Evolutionary conservation across 768 basidiomycete genomes (phyloP).

Genomic region (Auricularia cornea): DNA sequence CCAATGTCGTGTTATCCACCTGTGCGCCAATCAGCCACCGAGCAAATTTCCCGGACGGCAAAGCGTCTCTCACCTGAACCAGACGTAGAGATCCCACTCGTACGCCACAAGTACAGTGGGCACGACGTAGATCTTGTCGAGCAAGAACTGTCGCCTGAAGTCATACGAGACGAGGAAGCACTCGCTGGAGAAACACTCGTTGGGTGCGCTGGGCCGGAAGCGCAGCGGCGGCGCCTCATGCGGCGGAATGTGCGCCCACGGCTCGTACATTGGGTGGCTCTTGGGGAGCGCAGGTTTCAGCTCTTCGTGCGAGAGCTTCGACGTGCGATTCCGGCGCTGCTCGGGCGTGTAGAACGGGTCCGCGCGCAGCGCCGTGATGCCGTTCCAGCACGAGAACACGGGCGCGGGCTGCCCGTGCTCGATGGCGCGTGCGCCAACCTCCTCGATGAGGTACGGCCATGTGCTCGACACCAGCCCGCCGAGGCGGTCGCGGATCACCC

Average conservation of each 20-base stretch:
- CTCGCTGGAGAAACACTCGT: not conserved
- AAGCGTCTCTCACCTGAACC: not conserved
- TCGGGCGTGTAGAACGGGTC: slow-evolving; percentile 34
- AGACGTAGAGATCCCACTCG: not conserved
- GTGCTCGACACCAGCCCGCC: slow-evolving; percentile 22
- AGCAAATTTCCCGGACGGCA: not conserved
- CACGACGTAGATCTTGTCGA: not conserved
- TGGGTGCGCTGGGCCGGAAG: not conserved
- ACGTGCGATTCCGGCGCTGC: slow-evolving; percentile 26
- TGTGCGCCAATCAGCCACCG: not conserved
- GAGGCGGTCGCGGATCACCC: slow-evolving; percentile 30
- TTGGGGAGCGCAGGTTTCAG: not conserved
- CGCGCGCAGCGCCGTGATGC: slow-evolving; percentile 31
- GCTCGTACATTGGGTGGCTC: not conserved
- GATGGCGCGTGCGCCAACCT: slow-evolving; percentile 27
- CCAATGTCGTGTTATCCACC: not conserved
- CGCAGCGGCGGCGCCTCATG: not conserved
- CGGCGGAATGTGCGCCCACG: not conserved
- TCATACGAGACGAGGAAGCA: not conserved
- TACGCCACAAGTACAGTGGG: not conserved
- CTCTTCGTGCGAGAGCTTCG: not conserved
- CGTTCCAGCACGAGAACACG: slow-evolving; percentile 41
- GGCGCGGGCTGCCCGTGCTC: slow-evolving; percentile 32
- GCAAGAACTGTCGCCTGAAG: not conserved
- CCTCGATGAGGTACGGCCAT: slow-evolving; percentile 38